Evolutionary conservation across 2,329 filamentous ascomycete species (phyloP), one percentile per base, ranked within the genome.

Genomic region (Fusarium sp.): DNA sequence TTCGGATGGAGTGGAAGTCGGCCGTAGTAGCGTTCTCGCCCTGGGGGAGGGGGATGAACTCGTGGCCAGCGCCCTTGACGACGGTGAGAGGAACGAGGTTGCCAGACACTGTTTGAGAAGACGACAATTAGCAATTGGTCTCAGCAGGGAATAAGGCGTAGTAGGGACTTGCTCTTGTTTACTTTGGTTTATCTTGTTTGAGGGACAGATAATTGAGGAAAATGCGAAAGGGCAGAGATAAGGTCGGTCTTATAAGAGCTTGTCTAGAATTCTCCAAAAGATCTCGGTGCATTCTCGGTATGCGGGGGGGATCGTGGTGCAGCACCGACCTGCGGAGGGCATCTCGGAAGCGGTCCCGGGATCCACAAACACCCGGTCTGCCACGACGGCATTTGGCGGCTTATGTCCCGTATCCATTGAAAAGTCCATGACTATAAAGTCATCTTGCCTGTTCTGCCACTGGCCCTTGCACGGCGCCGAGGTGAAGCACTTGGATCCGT

Each of bases 1-100:
- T 75, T 34, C 72, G 73, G 41, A 72, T 71, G 7, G 70, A 65
- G 54, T 74, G 72, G 51, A 74, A 74, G 60, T 74, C 72, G 39
- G 72, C 72, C 1, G 53, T 62, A 3, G 70, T 74, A n/a, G 72
- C 72, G 66, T 74, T 75, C 50, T 53, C 61, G 8, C 72, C 72
- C n/a, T 67, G 23, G 13, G 72, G 72, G 3, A 74, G 62, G 50
- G 72, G 72, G 37, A 74, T 75, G 63, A 65, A 70, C 48, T 74
- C 72, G 15, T 66, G 59, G 60, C 72, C 72, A 11, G 72, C 72
- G 62, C 72, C 72, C 44, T 74, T 74, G 60, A 74, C 65, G 30
- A 74, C 57, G 36, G 72, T 75, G 28, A 74, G 72, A 65, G 72
- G 72, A 7, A 75, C 68, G 3, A 59, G 57, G 11, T 69, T 74